phyloP scores from a whole-genome alignment of 352 stramenopile genomes.

The Pythium brachiatum region DNA sequence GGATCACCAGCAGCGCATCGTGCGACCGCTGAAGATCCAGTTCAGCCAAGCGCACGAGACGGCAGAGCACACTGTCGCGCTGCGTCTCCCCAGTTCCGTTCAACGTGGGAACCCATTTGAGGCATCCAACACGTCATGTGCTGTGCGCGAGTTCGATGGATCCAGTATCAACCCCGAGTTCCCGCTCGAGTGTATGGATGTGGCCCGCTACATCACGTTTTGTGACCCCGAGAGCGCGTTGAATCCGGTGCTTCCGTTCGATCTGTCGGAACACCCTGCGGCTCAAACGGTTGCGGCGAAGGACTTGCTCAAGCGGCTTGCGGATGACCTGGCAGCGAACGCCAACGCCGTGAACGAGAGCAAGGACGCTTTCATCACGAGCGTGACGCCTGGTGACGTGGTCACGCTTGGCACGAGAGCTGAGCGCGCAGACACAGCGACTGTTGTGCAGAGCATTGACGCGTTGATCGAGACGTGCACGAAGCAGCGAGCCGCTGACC shows the following conservation, averaged over 20 bases:
- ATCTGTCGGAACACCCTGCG: slow-evolving; percentile 86
- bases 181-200: slow-evolving; percentile 65
- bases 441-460: slow-evolving; percentile 35
- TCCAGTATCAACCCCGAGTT: slow-evolving; percentile 66
- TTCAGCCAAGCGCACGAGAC: slow-evolving; percentile 57
- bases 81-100: slow-evolving; percentile 10
- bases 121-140: slow-evolving; percentile 81
- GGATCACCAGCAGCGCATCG: slow-evolving; percentile 48
- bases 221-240: slow-evolving; percentile 62
- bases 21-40: slow-evolving; percentile 60
- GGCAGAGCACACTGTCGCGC: slow-evolving; percentile 29
- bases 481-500: slow-evolving; percentile 49
- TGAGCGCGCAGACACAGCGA: slow-evolving; percentile 3
- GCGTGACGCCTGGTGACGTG: slow-evolving; percentile 55
- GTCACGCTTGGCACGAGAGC: slow-evolving; percentile 18
- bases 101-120: slow-evolving; percentile 36
- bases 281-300: slow-evolving; percentile 93
- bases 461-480: slow-evolving; percentile 54
- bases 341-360: slow-evolving; percentile 66
- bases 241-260: slow-evolving; percentile 84
- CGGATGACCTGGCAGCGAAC: slow-evolving; percentile 90
- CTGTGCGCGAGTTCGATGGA: slow-evolving; percentile 37
- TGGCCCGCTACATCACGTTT: slow-evolving; percentile 70
- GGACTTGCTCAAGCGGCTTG: slow-evolving; percentile 91
- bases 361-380: slow-evolving; percentile 71